Conservation (phyloP, 2,329 filamentous ascomycete species). For the Calonectria pauciramosa region DNA sequence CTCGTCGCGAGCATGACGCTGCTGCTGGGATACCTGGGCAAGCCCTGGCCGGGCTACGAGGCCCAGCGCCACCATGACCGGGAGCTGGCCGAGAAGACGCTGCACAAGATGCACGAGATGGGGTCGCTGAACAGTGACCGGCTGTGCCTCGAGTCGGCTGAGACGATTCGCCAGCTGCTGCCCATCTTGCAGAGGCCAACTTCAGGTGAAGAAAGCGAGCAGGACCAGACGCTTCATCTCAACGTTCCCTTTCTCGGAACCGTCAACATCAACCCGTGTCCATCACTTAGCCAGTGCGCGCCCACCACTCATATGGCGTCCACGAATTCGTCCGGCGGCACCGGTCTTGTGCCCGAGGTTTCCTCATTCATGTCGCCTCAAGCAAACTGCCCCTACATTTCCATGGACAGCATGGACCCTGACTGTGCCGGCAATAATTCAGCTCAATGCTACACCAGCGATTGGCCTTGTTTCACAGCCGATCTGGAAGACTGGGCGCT, state of each 20-base stretch:
- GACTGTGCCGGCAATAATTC: conserved; percentile 22
- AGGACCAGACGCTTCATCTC: conserved; percentile 51
- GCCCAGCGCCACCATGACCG: conserved; percentile 49
- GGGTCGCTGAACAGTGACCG: conserved; percentile 55
- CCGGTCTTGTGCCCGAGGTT: neutral
- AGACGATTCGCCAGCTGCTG: conserved; percentile 59
- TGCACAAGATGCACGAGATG: conserved; percentile 56
- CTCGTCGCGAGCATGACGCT: conserved; percentile 66
- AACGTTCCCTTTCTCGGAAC: conserved; percentile 63
- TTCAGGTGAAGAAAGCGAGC: conserved; percentile 17
- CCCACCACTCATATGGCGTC: conserved; percentile 29
- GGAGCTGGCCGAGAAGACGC: conserved; percentile 52
- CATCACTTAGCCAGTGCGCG: conserved; percentile 24
- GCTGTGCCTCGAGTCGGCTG: conserved; percentile 57
- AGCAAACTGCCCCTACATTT: neutral
- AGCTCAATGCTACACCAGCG: conserved; percentile 12
- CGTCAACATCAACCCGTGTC: conserved; percentile 55
- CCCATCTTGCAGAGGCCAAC: conserved; percentile 54
- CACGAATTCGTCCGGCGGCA: conserved; percentile 3
- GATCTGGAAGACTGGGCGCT: conserved; percentile 57
- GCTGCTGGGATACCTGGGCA: conserved; percentile 64
- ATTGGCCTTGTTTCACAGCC: conserved; percentile 46
- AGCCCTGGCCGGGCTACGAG: conserved; percentile 45
- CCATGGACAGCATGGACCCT: conserved; percentile 15
- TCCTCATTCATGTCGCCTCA: neutral